Percentiles rank a stretch among this genome's conserved stretches.
These are phyloP conservation scores for Nakataea oryzae DNA, from an alignment of 2,329 filamentous ascomycete species.

Conservation along the genomic window DNA sequence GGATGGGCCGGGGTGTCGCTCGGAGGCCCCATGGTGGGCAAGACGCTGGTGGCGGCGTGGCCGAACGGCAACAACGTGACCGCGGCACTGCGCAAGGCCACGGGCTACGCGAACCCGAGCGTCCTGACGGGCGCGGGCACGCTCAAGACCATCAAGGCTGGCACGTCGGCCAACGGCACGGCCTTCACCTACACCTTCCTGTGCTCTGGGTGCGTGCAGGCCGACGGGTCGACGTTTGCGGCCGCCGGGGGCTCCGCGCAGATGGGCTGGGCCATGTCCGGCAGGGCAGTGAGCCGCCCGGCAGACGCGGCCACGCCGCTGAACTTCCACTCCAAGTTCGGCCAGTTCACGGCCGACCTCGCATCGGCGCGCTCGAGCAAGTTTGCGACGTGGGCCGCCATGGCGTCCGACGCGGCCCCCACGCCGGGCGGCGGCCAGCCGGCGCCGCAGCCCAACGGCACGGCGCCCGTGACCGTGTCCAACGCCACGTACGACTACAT, in stretches of 20 bases:
- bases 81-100: constrained; percentile 40
- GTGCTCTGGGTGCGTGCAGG: constrained; percentile 26
- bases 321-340: constrained; percentile 29
- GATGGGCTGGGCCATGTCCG: constrained; percentile 16
- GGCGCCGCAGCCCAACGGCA: constrained; percentile 5
- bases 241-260: constrained; percentile 10
- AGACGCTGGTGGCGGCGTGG: constrained; percentile 41
- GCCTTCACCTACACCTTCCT: constrained; percentile 38
- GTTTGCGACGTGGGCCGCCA: constrained; percentile 15
- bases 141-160: constrained; percentile 40
- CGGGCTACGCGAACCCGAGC: constrained; percentile 42
- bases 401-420: constrained; percentile 8
- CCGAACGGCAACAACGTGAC: constrained; percentile 33
- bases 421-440: background rate
- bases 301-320: constrained; percentile 21
- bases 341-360: constrained; percentile 22
- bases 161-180: constrained; percentile 34
- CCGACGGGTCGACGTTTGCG: constrained; percentile 16
- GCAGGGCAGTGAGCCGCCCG: constrained; percentile 5
- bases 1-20: constrained; percentile 45
- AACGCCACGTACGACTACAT: constrained; percentile 28
- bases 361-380: constrained; percentile 20
- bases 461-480: constrained; percentile 10
- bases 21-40: constrained; percentile 43
- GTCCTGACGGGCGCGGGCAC: constrained; percentile 47